Conservation (phyloP, 192 early-diverging fungal species). For the Coemansia reversa region DNA sequence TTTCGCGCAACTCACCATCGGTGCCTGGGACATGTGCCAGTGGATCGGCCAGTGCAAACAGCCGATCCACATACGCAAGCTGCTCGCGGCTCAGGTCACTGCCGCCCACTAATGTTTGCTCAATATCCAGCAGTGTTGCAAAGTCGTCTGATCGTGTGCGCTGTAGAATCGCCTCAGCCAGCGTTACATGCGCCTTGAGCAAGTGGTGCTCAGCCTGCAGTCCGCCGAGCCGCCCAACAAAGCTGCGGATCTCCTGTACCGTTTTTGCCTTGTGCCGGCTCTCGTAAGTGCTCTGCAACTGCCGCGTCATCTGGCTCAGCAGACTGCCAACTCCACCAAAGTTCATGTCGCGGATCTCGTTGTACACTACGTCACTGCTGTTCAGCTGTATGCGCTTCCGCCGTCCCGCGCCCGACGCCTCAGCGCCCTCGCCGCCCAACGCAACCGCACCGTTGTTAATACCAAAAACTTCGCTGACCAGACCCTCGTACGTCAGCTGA, state of each 20-base stretch:
- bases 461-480: constrained; percentile 91
- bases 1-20: constrained; percentile 15
- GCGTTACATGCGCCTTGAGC: constrained; percentile 52
- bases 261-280: constrained; percentile 88
- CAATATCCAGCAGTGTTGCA: constrained; percentile 78
- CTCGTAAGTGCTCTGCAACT: constrained; percentile 87
- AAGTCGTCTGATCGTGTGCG: constrained; percentile 82
- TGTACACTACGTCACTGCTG: constrained; percentile 76
- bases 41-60: constrained; percentile 86
- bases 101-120: constrained; percentile 63
- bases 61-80: constrained; percentile 64
- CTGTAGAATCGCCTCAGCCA: constrained; percentile 80
- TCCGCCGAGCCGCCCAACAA: constrained; percentile 81
- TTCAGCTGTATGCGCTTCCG: constrained; percentile 80
- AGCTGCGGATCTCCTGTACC: constrained; percentile 87
- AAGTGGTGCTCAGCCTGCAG: constrained; percentile 87
- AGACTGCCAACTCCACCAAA: constrained; percentile 86
- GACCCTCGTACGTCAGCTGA: constrained; percentile 94
- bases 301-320: constrained; percentile 78
- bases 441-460: constrained; percentile 59
- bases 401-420: constrained; percentile 39
- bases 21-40: constrained; percentile 61
- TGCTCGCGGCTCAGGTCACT: constrained; percentile 24
- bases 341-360: constrained; percentile 81
- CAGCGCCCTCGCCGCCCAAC: constrained; percentile 21